Percentiles rank a stretch among this genome's conserved stretches.
Evolutionary conservation across 345 rosid species (phyloP).

Genomic region (Hypericum perforatum): DNA sequence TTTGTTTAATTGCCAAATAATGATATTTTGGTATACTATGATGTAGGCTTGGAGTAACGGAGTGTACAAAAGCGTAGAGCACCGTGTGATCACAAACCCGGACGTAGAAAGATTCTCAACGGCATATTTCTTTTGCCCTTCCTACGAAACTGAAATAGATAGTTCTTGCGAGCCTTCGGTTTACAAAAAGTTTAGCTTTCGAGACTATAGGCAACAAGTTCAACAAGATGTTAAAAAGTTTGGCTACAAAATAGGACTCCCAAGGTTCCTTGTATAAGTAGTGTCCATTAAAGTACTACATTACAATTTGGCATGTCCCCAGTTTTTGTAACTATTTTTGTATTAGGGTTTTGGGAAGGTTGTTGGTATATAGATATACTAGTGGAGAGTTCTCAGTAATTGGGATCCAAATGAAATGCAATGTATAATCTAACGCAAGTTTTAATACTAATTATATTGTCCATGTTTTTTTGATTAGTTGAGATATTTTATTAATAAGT

Average conservation of each 20-base stretch:
- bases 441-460: too few species aligned
- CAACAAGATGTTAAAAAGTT: constrained; percentile 65
- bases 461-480: too few species aligned
- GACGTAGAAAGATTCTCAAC: constrained; percentile 64
- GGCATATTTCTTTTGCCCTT: constrained; percentile 89
- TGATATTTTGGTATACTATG: background rate
- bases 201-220: constrained; percentile 64
- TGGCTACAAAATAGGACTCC: constrained; percentile 81
- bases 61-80: constrained; percentile 77
- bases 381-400: too few species aligned
- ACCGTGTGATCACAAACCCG: constrained; percentile 70
- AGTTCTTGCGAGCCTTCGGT: constrained; percentile 38
- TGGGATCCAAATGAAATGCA: too few species aligned
- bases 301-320: too few species aligned
- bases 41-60: constrained; percentile 88
- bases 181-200: constrained; percentile 61
- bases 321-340: too few species aligned
- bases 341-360: too few species aligned
- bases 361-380: too few species aligned
- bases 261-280: constrained; percentile 45
- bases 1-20: too few species aligned
- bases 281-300: too few species aligned
- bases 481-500: too few species aligned
- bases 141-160: constrained; percentile 51
- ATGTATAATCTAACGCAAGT: too few species aligned